phyloP scores from a whole-genome alignment of 306 rosid genomes.

The Quercus cerris region DNA sequence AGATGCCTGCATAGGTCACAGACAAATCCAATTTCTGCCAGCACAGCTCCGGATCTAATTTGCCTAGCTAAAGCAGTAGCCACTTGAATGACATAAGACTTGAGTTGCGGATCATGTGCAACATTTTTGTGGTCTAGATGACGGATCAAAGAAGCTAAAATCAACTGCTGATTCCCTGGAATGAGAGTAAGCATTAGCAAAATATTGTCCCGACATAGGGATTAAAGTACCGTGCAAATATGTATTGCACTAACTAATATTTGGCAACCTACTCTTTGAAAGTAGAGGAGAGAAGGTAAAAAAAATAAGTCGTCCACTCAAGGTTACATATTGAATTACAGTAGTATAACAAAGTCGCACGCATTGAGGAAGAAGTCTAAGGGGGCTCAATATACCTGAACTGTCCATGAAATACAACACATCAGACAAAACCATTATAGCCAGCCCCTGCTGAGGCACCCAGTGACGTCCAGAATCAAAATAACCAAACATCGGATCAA shows the following conservation, averaged over 20 bases:
- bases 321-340: background rate
- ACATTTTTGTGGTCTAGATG: slow-evolving; percentile 97
- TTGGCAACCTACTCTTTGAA: background rate
- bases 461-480: slow-evolving; percentile 81
- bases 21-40: slow-evolving; percentile 81
- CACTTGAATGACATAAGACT: slow-evolving; percentile 70
- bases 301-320: background rate
- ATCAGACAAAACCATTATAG: slow-evolving; percentile 73
- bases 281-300: background rate
- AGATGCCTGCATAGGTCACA: slow-evolving; percentile 96
- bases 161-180: slow-evolving; percentile 75
- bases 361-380: background rate
- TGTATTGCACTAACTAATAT: background rate
- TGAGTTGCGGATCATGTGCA: slow-evolving; percentile 68
- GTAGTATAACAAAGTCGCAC: background rate
- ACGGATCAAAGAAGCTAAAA: slow-evolving; percentile 68
- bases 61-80: slow-evolving; percentile 79
- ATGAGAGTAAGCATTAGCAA: slow-evolving; percentile 18
- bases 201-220: background rate
- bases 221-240: background rate
- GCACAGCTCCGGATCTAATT: slow-evolving; percentile 56
- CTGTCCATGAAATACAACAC: slow-evolving; percentile 74
- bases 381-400: slow-evolving; percentile 43
- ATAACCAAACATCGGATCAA: slow-evolving; percentile 88
- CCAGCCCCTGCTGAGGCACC: slow-evolving; percentile 74